phyloP scores from a whole-genome alignment of 208 protist genomes.

The Porcisia hertigi region DNA sequence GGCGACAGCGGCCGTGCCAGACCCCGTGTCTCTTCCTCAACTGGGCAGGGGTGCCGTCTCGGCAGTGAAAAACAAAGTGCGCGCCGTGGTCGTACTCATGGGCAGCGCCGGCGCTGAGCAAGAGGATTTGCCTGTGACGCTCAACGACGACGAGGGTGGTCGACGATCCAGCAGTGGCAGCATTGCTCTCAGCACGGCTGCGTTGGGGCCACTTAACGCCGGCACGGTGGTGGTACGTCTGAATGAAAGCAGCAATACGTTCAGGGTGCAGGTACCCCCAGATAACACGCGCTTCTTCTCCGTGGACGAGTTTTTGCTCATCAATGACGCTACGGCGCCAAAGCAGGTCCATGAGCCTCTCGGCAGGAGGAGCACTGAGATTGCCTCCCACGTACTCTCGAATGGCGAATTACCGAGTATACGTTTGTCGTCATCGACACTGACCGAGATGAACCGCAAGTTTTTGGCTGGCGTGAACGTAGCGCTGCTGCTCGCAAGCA shows the following conservation, averaged over 20 bases:
- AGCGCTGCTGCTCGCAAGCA: conserved; percentile 53
- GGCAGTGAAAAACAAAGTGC: conserved; percentile 14
- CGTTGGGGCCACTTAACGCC: neutral
- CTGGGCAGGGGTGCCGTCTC: neutral
- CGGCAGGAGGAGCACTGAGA: neutral
- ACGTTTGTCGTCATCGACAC: conserved; percentile 42
- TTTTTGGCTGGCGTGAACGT: conserved; percentile 66
- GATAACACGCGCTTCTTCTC: conserved; percentile 52
- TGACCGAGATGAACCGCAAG: conserved; percentile 48
- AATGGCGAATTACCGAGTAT: neutral
- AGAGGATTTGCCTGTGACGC: neutral
- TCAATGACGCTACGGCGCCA: conserved; percentile 14
- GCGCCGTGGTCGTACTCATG: conserved; percentile 26
- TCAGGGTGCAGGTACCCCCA: conserved; percentile 45
- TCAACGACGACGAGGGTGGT: no score
- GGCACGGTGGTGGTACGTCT: conserved; percentile 17
- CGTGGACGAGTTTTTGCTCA: conserved; percentile 65
- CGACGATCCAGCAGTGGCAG: neutral
- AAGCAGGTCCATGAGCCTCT: neutral
- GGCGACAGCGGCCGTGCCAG: neutral
- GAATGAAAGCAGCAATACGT: conserved; percentile 11
- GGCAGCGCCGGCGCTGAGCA: neutral
- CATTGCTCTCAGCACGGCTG: neutral
- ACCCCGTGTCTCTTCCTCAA: neutral
- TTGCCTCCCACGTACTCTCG: neutral